Evolutionary conservation across 768 basidiomycete species (phyloP), one percentile per base, ranked within the genome.

Genomic region (Polyporus arcularius): DNA sequence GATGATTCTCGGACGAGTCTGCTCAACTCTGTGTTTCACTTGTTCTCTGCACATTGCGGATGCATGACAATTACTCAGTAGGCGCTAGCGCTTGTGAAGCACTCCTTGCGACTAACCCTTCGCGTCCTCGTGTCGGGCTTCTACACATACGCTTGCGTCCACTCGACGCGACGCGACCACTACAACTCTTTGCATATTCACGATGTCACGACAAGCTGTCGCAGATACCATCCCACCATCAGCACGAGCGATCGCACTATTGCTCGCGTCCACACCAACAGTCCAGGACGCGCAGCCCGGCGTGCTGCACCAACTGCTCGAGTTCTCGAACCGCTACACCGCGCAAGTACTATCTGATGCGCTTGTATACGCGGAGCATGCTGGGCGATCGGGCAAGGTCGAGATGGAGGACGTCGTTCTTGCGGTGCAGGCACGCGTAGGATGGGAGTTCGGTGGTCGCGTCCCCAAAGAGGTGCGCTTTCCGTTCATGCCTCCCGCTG

Each of bases 371-470:
- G 88, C 92, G 15, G 93, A 94, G 66, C 92, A 94, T 70, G 92
- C 89, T 18, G 89, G 90, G 14, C 81, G 87, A 46, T 72, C 84
- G 3, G 89, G 88, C 60, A 92, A 89, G 76, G 79, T 94, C 56
- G 92, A 93, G 64, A 84, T 88, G 80, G 92, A 94, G 63, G 92
- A 94, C 73, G 78, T 91, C 49, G 82, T 84, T 4, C 79, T 94
- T 42, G 90, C 92, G 2, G 87, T 93, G 4, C 92, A 94, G 72
- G 91, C 92, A 6, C 86, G 92, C 58, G 93, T 94, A 4, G 93
- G 92, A 45, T 94, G 93, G 93, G 93, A 94, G 73, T 90, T 93
- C 71, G 92, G 92, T 26, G 92, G 93, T 6, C 82, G 92, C 41
- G 85, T 94, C 31, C 92, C 92, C 3, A 94, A 94, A 75, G 92